Evolutionary conservation across 2,329 filamentous ascomycete genomes (phyloP).

Genomic region (Fusarium sp.): DNA sequence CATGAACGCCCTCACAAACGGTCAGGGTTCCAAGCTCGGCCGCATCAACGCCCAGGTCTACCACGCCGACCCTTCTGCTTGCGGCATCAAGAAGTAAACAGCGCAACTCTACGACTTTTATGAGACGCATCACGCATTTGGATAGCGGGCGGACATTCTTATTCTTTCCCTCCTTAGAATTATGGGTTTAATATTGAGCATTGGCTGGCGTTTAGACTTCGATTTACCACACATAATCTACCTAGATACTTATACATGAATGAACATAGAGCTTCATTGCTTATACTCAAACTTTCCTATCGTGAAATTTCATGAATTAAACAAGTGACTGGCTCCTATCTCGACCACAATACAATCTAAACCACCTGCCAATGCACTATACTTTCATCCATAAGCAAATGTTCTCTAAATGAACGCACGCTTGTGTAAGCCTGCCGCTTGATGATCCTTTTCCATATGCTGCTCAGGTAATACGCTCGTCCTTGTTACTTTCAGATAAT

Average conservation of each 20-base stretch:
- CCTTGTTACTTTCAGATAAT: neutral
- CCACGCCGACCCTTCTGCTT: constrained; percentile 60
- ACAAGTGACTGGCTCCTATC: neutral
- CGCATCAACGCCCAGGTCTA: constrained; percentile 63
- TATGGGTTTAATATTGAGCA: constrained; percentile 45
- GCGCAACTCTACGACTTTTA: constrained; percentile 25
- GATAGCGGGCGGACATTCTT: constrained; percentile 22
- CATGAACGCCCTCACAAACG: constrained; percentile 67
- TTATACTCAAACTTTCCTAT: neutral
- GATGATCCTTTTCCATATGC: neutral
- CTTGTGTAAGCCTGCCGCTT: neutral
- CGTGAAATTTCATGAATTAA: neutral
- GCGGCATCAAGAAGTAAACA: constrained; percentile 54
- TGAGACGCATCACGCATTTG: constrained; percentile 25
- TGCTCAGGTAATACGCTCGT: neutral
- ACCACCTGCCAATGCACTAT: neutral
- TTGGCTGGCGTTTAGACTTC: constrained; percentile 45
- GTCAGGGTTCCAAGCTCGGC: constrained; percentile 63
- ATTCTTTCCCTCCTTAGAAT: constrained; percentile 43
- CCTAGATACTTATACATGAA: constrained; percentile 38
- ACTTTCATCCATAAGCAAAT: neutral
- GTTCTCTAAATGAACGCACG: neutral
- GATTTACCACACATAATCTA: constrained; percentile 40
- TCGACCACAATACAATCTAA: neutral
- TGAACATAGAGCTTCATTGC: constrained; percentile 33